phyloP scores from a whole-genome alignment of 2,329 filamentous ascomycete genomes.

The Orbilia quercus region DNA sequence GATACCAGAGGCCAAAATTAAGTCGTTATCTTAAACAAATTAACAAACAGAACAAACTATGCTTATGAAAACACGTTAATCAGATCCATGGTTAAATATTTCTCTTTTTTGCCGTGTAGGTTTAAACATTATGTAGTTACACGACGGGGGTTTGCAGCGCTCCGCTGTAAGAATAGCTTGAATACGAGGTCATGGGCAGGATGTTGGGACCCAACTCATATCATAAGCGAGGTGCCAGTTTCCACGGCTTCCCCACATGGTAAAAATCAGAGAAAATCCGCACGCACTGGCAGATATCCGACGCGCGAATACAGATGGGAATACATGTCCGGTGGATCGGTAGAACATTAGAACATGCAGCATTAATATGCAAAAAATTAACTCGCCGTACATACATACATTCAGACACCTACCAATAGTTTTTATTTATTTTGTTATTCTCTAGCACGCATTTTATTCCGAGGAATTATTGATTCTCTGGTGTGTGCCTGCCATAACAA shows the following conservation, averaged over 20 bases:
- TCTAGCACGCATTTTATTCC: slow-evolving; percentile 2
- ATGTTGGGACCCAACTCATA: not conserved
- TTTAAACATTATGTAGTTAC: too few relatives aligned
- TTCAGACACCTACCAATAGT: too few relatives aligned
- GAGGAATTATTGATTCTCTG: slow-evolving; percentile 20
- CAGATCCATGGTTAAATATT: too few relatives aligned
- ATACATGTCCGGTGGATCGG: not conserved
- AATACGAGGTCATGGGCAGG: not conserved
- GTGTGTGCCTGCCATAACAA: slow-evolving; percentile 31
- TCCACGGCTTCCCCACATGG: slow-evolving; percentile 36
- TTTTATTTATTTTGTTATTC: too few relatives aligned
- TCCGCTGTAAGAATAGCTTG: not conserved
- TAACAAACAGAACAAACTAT: too few relatives aligned
- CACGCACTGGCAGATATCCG: slow-evolving; percentile 33
- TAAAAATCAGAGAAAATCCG: slow-evolving; percentile 27
- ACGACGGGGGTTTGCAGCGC: not conserved
- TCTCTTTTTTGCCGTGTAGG: too few relatives aligned
- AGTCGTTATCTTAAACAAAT: too few relatives aligned
- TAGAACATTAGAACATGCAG: slow-evolving; percentile 24
- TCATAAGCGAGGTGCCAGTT: slow-evolving; percentile 38
- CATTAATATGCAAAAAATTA: slow-evolving; percentile 28
- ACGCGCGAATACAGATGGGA: slow-evolving; percentile 27
- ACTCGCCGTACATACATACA: slow-evolving; percentile 40
- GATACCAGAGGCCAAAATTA: too few relatives aligned
- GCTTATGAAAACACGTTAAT: too few relatives aligned